A percentile compares a stretch with the other conserved stretches of the same genome.
phyloP scores from a whole-genome alignment of 371 early-diverging fungal genomes.

The Mortierella sp. region DNA sequence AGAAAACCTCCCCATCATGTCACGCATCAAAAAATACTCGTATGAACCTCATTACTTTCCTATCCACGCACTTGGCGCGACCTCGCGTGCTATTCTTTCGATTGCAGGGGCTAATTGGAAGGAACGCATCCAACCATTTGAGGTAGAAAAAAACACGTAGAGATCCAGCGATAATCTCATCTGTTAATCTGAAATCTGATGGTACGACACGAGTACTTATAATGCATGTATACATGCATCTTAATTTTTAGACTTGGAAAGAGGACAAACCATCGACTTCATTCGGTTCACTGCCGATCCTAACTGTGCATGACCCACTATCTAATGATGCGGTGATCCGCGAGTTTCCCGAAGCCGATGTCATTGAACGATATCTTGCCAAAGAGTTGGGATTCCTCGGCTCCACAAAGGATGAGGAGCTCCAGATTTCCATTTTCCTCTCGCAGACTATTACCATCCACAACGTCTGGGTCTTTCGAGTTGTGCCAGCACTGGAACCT shows the following conservation, averaged over 20 bases:
- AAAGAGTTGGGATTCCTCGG: constrained; percentile 33
- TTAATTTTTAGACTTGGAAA: constrained; percentile 19
- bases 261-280: constrained; percentile 21
- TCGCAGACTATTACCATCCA: constrained; percentile 21
- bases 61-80: constrained; percentile 22
- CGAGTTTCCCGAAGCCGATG: constrained; percentile 30
- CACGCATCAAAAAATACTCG: neutral
- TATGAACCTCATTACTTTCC: constrained; percentile 38
- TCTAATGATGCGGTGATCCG: constrained; percentile 7
- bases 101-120: constrained; percentile 23
- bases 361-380: constrained; percentile 36
- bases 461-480: constrained; percentile 33
- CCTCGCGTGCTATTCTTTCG: constrained; percentile 27
- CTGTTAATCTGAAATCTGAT: neutral
- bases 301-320: constrained; percentile 21
- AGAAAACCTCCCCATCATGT: neutral
- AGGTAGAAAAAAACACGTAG: constrained; percentile 9
- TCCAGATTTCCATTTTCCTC: constrained; percentile 23
- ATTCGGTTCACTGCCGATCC: constrained; percentile 28
- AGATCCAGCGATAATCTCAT: neutral
- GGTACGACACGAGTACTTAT: neutral
- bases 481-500: constrained; percentile 12
- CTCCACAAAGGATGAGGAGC: constrained; percentile 24
- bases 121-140: constrained; percentile 20
- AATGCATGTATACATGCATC: neutral